These are phyloP conservation scores for Rhododendron kiyosumense DNA, from an alignment of 148 eudicot species.

Conservation along the genomic window DNA sequence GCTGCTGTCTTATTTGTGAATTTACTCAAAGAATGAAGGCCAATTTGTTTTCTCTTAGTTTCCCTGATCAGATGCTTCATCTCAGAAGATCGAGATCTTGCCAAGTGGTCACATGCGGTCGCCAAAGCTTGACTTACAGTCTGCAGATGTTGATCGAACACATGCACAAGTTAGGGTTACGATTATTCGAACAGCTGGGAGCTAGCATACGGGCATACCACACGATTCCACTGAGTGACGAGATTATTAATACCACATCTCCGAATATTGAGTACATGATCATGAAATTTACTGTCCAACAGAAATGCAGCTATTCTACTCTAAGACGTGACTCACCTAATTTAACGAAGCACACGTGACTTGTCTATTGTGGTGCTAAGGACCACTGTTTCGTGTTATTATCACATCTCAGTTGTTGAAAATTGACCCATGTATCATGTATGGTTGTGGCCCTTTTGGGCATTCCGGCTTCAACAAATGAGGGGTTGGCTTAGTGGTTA, in stretches of 20 bases:
- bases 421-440: no score
- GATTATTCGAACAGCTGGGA: background rate
- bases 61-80: slow-evolving; percentile 26
- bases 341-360: background rate
- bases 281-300: background rate
- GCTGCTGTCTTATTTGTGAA: no score
- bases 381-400: no score
- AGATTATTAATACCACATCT: background rate
- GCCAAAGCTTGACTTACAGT: slow-evolving; percentile 65
- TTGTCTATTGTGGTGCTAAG: background rate
- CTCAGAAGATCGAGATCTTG: slow-evolving; percentile 67
- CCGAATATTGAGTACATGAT: background rate
- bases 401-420: no score
- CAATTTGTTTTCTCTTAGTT: no score
- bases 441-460: background rate
- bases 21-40: no score
- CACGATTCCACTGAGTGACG: background rate
- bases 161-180: background rate
- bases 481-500: no score
- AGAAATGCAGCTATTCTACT: background rate
- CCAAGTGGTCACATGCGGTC: slow-evolving; percentile 59
- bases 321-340: background rate
- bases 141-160: slow-evolving; percentile 39
- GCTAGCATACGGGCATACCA: background rate
- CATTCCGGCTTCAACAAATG: background rate